These are phyloP conservation scores for Dendrothele bispora DNA, from an alignment of 768 basidiomycete genomes.

Conservation along the genomic window DNA sequence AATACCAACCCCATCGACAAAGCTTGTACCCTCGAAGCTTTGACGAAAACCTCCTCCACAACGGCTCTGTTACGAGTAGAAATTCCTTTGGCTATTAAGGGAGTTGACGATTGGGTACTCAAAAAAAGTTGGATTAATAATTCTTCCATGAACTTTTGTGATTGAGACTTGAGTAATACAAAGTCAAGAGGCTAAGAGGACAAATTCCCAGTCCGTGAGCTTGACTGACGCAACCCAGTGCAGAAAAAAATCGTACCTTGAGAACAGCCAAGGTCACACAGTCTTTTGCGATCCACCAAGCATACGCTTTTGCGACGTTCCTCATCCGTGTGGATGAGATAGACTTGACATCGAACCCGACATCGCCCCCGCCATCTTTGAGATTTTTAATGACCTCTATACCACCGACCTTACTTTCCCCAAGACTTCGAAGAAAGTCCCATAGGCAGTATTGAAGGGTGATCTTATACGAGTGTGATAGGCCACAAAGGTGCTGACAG, in stretches of 20 bases:
- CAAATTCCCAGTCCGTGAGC: background rate
- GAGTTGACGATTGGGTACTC: constrained; percentile 72
- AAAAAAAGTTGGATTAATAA: constrained; percentile 71
- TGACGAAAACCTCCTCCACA: constrained; percentile 80
- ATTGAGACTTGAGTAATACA: constrained; percentile 62
- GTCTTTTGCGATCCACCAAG: constrained; percentile 92
- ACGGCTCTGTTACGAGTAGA: constrained; percentile 53
- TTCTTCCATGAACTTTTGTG: constrained; percentile 65
- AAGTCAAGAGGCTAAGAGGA: constrained; percentile 91
- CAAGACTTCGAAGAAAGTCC: constrained; percentile 94
- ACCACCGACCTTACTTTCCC: constrained; percentile 81
- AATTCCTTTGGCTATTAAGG: constrained; percentile 45
- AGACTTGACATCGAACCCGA: constrained; percentile 47
- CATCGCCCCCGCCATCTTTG: constrained; percentile 41
- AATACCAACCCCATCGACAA: constrained; percentile 77
- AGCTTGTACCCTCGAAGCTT: constrained; percentile 60
- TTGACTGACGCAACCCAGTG: background rate
- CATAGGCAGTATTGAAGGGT: constrained; percentile 94
- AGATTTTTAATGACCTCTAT: constrained; percentile 71
- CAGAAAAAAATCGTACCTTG: constrained; percentile 57
- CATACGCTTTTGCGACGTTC: constrained; percentile 84
- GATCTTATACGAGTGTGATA: constrained; percentile 83
- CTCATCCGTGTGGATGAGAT: constrained; percentile 57
- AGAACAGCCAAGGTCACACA: constrained; percentile 71
- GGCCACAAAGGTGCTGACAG: constrained; percentile 75